phyloP scores from a whole-genome alignment of 2,329 filamentous ascomycete genomes.

The Kalaharituber pfeilii region DNA sequence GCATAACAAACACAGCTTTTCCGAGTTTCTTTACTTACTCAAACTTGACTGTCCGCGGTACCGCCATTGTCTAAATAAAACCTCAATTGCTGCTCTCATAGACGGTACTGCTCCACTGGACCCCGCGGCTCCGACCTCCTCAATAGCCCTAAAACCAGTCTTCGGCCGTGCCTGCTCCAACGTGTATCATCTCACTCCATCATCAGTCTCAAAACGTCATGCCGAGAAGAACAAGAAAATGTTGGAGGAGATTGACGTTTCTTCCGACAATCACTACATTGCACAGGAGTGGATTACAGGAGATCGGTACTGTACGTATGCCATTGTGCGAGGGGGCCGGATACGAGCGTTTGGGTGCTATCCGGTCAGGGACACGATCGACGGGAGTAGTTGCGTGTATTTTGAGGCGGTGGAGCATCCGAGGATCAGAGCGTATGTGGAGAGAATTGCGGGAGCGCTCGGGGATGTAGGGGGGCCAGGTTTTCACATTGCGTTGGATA shows the following conservation, averaged over 20 bases:
- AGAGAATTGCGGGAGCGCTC: constrained; percentile 12
- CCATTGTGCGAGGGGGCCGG: constrained; percentile 20
- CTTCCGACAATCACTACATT: constrained; percentile 17
- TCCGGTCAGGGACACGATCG: constrained; percentile 24
- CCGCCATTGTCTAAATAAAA: not conserved
- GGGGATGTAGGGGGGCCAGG: constrained; percentile 2
- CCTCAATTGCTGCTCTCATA: not conserved
- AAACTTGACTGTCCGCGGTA: not conserved
- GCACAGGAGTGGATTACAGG: constrained; percentile 25
- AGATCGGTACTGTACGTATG: constrained; percentile 24
- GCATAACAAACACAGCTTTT: constrained; percentile 25
- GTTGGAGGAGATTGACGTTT: constrained; percentile 7
- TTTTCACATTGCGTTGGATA: constrained; percentile 24
- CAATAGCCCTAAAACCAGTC: constrained; percentile 23
- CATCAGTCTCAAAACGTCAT: not conserved
- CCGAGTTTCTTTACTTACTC: constrained; percentile 13
- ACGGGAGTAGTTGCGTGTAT: constrained; percentile 23
- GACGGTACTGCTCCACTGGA: not conserved
- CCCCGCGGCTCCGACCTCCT: not conserved
- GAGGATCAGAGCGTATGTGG: constrained; percentile 22
- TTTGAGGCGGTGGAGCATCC: constrained; percentile 20
- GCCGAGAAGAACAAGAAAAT: constrained; percentile 1
- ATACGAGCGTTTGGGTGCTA: constrained; percentile 23
- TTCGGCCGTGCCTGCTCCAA: constrained; percentile 22
- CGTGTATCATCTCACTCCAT: constrained; percentile 17